phyloP scores from a whole-genome alignment of 2,329 filamentous ascomycete species.

The Aspergillus piperis region DNA sequence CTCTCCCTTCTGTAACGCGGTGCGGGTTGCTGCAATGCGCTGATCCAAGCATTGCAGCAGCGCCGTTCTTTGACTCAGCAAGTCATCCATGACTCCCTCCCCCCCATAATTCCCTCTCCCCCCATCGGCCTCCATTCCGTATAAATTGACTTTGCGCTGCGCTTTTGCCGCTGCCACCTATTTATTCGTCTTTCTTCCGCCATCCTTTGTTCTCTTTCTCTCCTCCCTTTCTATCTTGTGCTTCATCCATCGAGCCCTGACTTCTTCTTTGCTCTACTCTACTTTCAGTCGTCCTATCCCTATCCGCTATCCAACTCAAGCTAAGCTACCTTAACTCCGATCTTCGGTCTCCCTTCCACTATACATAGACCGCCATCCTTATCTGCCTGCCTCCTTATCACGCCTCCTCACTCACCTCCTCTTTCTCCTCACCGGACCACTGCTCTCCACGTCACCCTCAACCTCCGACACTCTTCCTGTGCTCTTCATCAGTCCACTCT shows the following conservation, averaged over 20 bases:
- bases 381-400: slow-evolving; percentile 9
- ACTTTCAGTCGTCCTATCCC: too few relatives aligned
- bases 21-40: background rate
- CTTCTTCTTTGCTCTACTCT: background rate
- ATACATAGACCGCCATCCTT: slow-evolving; percentile 8
- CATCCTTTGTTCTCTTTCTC: slow-evolving; percentile 10
- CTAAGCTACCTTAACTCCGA: background rate
- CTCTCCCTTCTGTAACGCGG: background rate
- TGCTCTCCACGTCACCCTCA: slow-evolving; percentile 4
- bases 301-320: background rate
- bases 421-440: slow-evolving; percentile 1
- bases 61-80: slow-evolving; percentile 8
- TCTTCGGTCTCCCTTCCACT: background rate
- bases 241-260: background rate
- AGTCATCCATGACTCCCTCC: slow-evolving; percentile 2
- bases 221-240: background rate
- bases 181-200: slow-evolving; percentile 11
- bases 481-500: background rate
- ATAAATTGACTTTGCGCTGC: slow-evolving; percentile 28
- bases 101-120: background rate
- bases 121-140: slow-evolving; percentile 7
- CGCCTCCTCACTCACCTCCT: background rate
- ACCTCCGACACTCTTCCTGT: background rate
- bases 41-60: background rate
- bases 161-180: slow-evolving; percentile 19